A percentile compares a stretch with the other conserved stretches of the same genome.
Conservation (phyloP, 371 early-diverging fungal genomes). For the Mucor velutinosus region DNA sequence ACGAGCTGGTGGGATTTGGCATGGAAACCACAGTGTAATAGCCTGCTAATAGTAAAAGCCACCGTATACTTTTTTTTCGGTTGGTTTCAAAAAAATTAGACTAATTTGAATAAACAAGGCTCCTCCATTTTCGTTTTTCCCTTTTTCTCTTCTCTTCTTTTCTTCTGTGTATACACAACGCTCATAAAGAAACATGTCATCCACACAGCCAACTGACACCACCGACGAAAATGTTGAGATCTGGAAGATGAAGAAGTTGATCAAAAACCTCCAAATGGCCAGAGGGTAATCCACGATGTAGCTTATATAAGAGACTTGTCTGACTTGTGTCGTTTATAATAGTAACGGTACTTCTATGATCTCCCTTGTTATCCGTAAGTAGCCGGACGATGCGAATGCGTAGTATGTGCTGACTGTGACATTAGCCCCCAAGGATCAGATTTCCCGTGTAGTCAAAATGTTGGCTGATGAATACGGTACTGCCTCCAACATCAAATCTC, state of each 20-base stretch:
- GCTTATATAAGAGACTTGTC: neutral
- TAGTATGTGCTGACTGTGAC: neutral
- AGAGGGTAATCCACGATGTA: slow-evolving; percentile 73
- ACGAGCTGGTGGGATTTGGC: slow-evolving; percentile 54
- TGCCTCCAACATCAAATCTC: slow-evolving; percentile 99
- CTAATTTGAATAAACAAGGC: slow-evolving; percentile 5
- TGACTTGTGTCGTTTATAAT: slow-evolving; percentile 9
- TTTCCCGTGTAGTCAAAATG: slow-evolving; percentile 92
- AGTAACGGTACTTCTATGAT: slow-evolving; percentile 99
- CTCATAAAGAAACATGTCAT: slow-evolving; percentile 14
- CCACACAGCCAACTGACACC: slow-evolving; percentile 21
- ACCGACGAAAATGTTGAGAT: slow-evolving; percentile 87
- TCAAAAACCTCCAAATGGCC: slow-evolving; percentile 95
- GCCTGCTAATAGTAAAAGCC: slow-evolving; percentile 10
- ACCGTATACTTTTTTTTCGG: slow-evolving; percentile 10
- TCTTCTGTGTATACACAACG: neutral
- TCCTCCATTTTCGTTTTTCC: neutral
- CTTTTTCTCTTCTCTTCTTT: neutral
- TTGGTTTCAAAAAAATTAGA: slow-evolving; percentile 12
- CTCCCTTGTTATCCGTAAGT: slow-evolving; percentile 92
- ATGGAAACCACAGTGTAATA: slow-evolving; percentile 3
- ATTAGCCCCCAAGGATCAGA: slow-evolving; percentile 91
- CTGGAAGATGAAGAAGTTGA: slow-evolving; percentile 98
- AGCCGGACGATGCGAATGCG: neutral
- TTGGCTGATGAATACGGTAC: slow-evolving; percentile 99